Conservation (phyloP, 1,284 basidiomycete species). For the Cutaneotrichosporon arboriforme region DNA sequence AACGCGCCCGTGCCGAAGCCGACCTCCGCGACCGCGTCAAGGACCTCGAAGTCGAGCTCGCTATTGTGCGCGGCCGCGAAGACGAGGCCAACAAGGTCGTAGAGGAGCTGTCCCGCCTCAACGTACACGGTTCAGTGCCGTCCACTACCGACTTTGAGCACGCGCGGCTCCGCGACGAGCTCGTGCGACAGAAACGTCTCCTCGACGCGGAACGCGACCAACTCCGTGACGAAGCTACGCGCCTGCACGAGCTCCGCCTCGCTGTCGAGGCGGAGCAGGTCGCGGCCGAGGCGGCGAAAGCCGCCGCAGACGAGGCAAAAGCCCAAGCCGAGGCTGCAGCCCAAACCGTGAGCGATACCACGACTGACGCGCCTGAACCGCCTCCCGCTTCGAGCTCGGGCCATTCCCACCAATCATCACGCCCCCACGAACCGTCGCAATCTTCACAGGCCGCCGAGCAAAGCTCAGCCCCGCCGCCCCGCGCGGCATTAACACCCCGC, state of each 20-base stretch:
- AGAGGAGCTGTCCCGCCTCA: conserved; percentile 32
- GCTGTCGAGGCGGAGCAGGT: conserved; percentile 56
- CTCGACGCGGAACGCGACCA: conserved; percentile 64
- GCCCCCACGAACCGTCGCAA: no score
- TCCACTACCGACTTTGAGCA: conserved; percentile 21
- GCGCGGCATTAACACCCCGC: conserved; percentile 9
- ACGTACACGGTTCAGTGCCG: conserved; percentile 18
- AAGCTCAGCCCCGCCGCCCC: not conserved
- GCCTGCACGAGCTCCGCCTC: conserved; percentile 59
- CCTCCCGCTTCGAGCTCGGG: no score
- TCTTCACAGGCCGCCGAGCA: no score
- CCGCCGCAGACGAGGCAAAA: conserved; percentile 58
- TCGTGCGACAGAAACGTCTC: conserved; percentile 33
- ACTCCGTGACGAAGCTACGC: conserved; percentile 60
- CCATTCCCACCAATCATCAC: no score
- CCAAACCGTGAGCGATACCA: conserved; percentile 1
- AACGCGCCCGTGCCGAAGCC: conserved; percentile 22
- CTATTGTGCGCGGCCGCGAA: conserved; percentile 32
- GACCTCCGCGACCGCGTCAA: conserved; percentile 40
- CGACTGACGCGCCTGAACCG: not conserved
- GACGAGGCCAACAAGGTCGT: conserved; percentile 36
- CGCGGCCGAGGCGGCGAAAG: not conserved
- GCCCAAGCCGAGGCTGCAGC: conserved; percentile 28
- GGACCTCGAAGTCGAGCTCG: conserved; percentile 43
- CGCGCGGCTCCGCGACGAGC: conserved; percentile 18